Percentiles rank a stretch among this genome's conserved stretches.
phyloP scores from a whole-genome alignment of 148 eudicot genomes.

The Cornus florida region DNA sequence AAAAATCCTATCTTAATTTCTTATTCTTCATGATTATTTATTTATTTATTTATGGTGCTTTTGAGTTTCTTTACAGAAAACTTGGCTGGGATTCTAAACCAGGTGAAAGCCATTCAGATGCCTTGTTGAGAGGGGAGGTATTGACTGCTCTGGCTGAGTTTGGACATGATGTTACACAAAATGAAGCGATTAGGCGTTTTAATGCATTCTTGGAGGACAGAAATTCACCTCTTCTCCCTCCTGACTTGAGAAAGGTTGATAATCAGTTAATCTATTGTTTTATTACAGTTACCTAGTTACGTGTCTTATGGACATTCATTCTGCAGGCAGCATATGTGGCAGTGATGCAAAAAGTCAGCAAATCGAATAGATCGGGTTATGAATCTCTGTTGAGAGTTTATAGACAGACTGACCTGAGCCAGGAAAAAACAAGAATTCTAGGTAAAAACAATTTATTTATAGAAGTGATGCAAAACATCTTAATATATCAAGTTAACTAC shows the following conservation, averaged over 20 bases:
- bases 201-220: slow-evolving; percentile 67
- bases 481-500: background rate
- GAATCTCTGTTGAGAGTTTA: slow-evolving; percentile 77
- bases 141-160: slow-evolving; percentile 65
- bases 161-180: slow-evolving; percentile 69
- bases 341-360: slow-evolving; percentile 66
- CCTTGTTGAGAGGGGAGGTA: slow-evolving; percentile 96
- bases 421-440: slow-evolving; percentile 86
- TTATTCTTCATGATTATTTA: background rate
- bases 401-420: slow-evolving; percentile 90
- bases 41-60: background rate
- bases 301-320: background rate
- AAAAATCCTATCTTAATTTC: background rate
- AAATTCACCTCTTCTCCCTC: slow-evolving; percentile 84
- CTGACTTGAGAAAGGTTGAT: slow-evolving; percentile 85
- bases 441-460: slow-evolving; percentile 34
- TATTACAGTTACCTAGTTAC: background rate
- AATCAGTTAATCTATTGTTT: background rate
- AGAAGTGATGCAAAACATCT: background rate
- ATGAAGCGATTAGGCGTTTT: slow-evolving; percentile 87
- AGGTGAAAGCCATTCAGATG: slow-evolving; percentile 92
- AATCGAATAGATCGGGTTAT: slow-evolving; percentile 65
- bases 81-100: slow-evolving; percentile 90
- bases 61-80: slow-evolving; percentile 47
- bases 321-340: slow-evolving; percentile 90